Conservation (phyloP, 345 rosid species). For the Eucalyptus shirleyi region DNA sequence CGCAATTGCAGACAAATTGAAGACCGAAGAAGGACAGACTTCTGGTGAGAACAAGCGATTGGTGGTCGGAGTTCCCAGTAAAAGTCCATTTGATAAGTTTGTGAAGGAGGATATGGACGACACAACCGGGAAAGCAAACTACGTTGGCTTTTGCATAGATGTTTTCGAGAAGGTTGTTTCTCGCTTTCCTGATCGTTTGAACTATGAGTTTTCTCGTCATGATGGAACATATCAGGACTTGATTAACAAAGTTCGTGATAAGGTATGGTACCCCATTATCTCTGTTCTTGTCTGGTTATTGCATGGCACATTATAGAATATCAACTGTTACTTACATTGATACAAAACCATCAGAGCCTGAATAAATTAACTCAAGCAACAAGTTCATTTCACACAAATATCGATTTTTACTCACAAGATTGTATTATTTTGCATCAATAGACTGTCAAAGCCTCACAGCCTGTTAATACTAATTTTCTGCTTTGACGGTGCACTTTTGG, state of each 20-base stretch:
- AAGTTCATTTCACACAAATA: not conserved
- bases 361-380: not conserved
- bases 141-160: constrained; percentile 37
- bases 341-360: not conserved
- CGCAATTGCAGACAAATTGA: not conserved
- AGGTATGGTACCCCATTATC: constrained; percentile 13
- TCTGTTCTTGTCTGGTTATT: not conserved
- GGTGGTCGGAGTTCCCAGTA: constrained; percentile 31
- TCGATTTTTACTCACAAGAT: not conserved
- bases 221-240: constrained; percentile 27
- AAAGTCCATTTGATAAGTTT: constrained; percentile 24
- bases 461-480: not conserved
- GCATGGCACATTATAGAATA: not conserved
- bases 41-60: not conserved
- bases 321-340: not conserved
- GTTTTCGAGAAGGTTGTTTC: constrained; percentile 10
- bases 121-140: not conserved
- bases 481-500: not conserved
- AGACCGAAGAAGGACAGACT: constrained; percentile 22
- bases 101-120: constrained; percentile 9
- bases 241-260: constrained; percentile 14
- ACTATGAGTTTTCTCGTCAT: constrained; percentile 2
- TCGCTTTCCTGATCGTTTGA: constrained; percentile 1
- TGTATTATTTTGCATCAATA: not conserved
- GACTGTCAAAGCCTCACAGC: not conserved